Conservation (phyloP, 2,329 filamentous ascomycete species). For the Claviceps arundinis region DNA sequence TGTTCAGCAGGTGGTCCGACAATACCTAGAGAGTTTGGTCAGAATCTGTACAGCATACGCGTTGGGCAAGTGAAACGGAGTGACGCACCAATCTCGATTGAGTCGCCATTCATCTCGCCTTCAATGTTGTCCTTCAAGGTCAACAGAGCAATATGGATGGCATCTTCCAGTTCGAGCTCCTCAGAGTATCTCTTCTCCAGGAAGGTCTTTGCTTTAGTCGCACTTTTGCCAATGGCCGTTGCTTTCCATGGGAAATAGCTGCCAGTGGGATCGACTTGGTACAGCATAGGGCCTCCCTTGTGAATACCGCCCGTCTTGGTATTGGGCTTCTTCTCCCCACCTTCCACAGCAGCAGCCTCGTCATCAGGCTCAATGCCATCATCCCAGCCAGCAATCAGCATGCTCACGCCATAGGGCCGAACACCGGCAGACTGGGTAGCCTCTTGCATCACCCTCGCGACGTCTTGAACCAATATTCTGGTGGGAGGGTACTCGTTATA, state of each 20-base stretch:
- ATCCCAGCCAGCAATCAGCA: constrained; percentile 95
- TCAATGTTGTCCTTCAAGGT: constrained; percentile 99
- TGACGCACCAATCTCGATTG: constrained; percentile 82
- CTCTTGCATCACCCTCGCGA: constrained; percentile 96
- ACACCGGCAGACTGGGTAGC: constrained; percentile 97
- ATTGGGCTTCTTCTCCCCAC: constrained; percentile 60
- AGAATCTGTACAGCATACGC: background rate
- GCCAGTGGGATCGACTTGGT: constrained; percentile 97
- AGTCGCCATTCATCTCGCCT: constrained; percentile 98
- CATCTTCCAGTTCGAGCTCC: constrained; percentile 91
- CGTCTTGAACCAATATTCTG: constrained; percentile 96
- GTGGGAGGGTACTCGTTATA: constrained; percentile 99
- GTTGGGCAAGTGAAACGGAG: background rate
- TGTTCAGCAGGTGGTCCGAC: constrained; percentile 90
- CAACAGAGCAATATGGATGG: constrained; percentile 92
- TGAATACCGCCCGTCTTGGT: constrained; percentile 91
- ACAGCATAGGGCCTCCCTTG: constrained; percentile 92
- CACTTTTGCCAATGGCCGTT: constrained; percentile 96
- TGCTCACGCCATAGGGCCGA: constrained; percentile 86
- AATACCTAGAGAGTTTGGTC: constrained; percentile 49
- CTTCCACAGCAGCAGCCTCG: constrained; percentile 39
- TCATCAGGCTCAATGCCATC: constrained; percentile 87
- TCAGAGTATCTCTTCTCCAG: constrained; percentile 98
- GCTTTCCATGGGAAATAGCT: constrained; percentile 99
- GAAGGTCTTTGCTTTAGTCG: constrained; percentile 97